Evolutionary conservation across 441 rosid genomes (phyloP).

Genomic region (Erodium trifolium): DNA sequence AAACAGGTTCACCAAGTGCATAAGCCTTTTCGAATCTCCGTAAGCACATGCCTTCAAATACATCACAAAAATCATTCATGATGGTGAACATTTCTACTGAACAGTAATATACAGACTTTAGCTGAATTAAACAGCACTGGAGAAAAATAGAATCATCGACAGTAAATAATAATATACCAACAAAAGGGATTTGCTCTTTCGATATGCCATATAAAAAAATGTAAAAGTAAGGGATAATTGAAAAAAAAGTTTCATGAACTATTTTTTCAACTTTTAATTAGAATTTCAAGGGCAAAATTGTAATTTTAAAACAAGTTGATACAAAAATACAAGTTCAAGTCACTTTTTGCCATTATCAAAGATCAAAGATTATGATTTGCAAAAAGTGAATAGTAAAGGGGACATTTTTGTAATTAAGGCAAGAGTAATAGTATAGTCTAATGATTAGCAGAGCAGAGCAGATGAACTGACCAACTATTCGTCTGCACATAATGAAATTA

Average conservation of each 20-base stretch:
- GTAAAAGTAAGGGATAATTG: not conserved
- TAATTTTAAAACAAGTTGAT: too few species aligned
- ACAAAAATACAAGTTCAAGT: too few species aligned
- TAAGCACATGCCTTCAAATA: constrained; percentile 62
- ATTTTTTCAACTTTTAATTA: too few species aligned
- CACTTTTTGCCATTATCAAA: too few species aligned
- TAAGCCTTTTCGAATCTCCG: constrained; percentile 58
- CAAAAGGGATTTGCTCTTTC: not conserved
- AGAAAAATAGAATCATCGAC: too few species aligned
- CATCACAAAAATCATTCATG: constrained; percentile 12
- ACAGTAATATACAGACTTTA: too few species aligned
- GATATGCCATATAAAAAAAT: not conserved
- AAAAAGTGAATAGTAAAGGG: too few species aligned
- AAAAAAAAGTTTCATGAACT: too few species aligned
- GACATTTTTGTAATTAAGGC: too few species aligned
- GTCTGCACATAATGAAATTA: constrained; percentile 53
- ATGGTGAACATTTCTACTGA: not conserved
- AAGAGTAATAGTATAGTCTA: not conserved
- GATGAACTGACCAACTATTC: constrained; percentile 58
- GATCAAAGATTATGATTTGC: too few species aligned
- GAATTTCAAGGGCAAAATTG: too few species aligned
- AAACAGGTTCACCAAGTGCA: constrained; percentile 48
- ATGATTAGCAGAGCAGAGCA: constrained; percentile 10
- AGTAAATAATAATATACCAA: not conserved
- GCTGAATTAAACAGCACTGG: too few species aligned